phyloP scores from a whole-genome alignment of 2,329 filamentous ascomycete genomes.

The Coniochaeta prunicola region DNA sequence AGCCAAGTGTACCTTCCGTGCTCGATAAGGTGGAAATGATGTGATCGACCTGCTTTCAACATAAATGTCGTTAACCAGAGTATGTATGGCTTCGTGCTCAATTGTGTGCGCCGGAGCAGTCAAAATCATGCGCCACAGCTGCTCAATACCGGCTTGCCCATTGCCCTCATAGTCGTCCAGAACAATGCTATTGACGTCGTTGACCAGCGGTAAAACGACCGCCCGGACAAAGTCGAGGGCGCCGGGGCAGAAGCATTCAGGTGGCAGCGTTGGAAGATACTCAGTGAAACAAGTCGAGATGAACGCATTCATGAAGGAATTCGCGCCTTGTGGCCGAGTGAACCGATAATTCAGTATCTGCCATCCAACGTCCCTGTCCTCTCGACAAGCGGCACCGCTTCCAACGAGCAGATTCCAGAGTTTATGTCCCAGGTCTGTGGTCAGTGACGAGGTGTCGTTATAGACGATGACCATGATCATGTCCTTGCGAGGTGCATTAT shows the following conservation, averaged over 20 bases:
- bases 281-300: slow-evolving; percentile 43
- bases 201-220: slow-evolving; percentile 38
- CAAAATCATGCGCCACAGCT: slow-evolving; percentile 79
- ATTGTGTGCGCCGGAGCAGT: slow-evolving; percentile 58
- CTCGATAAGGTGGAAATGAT: slow-evolving; percentile 39
- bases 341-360: slow-evolving; percentile 47
- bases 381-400: slow-evolving; percentile 46
- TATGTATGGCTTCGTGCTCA: slow-evolving; percentile 59
- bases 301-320: slow-evolving; percentile 41
- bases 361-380: slow-evolving; percentile 64
- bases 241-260: slow-evolving; percentile 52
- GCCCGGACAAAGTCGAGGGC: slow-evolving; percentile 56
- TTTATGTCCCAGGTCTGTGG: slow-evolving; percentile 49
- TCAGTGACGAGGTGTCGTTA: slow-evolving; percentile 51
- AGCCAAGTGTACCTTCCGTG: slow-evolving; percentile 55
- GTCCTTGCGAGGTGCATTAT: slow-evolving; percentile 47
- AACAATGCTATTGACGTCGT: slow-evolving; percentile 33
- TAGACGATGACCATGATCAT: slow-evolving; percentile 50
- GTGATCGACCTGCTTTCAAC: slow-evolving; percentile 49
- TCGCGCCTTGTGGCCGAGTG: slow-evolving; percentile 27
- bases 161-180: slow-evolving; percentile 45
- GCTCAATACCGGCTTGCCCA: slow-evolving; percentile 51
- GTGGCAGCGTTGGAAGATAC: slow-evolving; percentile 50
- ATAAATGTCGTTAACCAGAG: slow-evolving; percentile 66
- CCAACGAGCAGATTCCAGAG: slow-evolving; percentile 73